Evolutionary conservation across 345 rosid species (phyloP).

Genomic region (Barbarea vulgaris): DNA sequence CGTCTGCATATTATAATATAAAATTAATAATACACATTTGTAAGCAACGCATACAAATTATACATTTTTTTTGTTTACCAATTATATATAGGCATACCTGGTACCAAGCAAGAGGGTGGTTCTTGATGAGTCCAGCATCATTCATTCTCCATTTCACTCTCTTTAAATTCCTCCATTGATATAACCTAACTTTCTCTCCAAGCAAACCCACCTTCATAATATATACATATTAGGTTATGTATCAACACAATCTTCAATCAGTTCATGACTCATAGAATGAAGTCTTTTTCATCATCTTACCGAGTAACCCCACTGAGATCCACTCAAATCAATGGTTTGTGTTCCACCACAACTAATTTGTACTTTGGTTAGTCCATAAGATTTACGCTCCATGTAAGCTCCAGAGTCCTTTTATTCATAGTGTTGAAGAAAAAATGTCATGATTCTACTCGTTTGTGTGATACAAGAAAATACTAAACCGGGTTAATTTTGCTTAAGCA

Average conservation of each 20-base stretch:
- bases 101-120: constrained; percentile 74
- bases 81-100: constrained; percentile 51
- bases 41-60: neutral
- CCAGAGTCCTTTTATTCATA: constrained; percentile 70
- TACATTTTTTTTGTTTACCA: neutral
- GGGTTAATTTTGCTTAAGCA: neutral
- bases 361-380: constrained; percentile 56
- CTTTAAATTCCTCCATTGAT: constrained; percentile 39
- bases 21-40: neutral
- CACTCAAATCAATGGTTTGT: constrained; percentile 44
- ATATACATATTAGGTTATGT: constrained; percentile 13
- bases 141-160: constrained; percentile 55
- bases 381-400: constrained; percentile 64
- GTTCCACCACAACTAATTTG: constrained; percentile 43
- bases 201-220: constrained; percentile 58
- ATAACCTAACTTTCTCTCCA: constrained; percentile 65
- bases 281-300: constrained; percentile 31
- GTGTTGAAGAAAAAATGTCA: neutral
- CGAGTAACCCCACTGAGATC: constrained; percentile 79
- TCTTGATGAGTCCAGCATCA: constrained; percentile 35
- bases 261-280: neutral
- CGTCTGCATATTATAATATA: constrained; percentile 41
- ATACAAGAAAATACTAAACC: neutral
- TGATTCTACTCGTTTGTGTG: neutral
- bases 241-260: neutral